A percentile compares a stretch with the other conserved stretches of the same genome.
Evolutionary conservation across 805 yeast species (phyloP).

Genomic region (Tanozyma kutaoensis): DNA sequence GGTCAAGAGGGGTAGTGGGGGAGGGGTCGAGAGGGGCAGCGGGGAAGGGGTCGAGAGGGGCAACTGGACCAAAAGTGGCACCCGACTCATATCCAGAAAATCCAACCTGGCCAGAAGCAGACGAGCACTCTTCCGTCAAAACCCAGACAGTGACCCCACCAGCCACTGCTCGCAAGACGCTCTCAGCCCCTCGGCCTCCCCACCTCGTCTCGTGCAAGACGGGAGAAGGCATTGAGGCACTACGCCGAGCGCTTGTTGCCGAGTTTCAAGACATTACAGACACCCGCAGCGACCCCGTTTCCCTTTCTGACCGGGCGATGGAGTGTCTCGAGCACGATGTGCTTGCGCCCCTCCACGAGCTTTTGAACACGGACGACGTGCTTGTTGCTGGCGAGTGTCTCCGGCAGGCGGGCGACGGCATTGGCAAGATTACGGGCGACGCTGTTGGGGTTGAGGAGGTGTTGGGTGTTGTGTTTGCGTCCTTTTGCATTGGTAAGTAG

Average conservation of each 20-base stretch:
- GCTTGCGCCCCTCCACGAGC: constrained; percentile 55
- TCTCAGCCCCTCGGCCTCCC: constrained; percentile 6
- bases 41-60: too few relatives aligned
- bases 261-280: constrained; percentile 36
- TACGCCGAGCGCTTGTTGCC: constrained; percentile 28
- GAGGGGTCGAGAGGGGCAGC: too few relatives aligned
- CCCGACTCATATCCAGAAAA: too few relatives aligned
- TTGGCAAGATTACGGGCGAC: constrained; percentile 87
- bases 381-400: constrained; percentile 74
- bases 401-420: constrained; percentile 64
- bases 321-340: constrained; percentile 72
- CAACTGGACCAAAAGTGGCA: too few relatives aligned
- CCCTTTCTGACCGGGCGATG: constrained; percentile 61
- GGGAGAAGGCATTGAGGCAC: constrained; percentile 38
- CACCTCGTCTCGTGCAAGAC: constrained; percentile 46
- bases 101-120: too few relatives aligned
- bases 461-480: constrained; percentile 80
- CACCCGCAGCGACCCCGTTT: constrained; percentile 49
- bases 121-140: too few relatives aligned
- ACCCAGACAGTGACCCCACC: too few relatives aligned
- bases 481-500: constrained; percentile 88
- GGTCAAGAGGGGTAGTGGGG: too few relatives aligned
- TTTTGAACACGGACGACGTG: constrained; percentile 53
- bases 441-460: constrained; percentile 84
- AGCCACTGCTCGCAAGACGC: too few relatives aligned